Conservation (phyloP, 805 yeast genomes). For the Candida bentonensis region DNA sequence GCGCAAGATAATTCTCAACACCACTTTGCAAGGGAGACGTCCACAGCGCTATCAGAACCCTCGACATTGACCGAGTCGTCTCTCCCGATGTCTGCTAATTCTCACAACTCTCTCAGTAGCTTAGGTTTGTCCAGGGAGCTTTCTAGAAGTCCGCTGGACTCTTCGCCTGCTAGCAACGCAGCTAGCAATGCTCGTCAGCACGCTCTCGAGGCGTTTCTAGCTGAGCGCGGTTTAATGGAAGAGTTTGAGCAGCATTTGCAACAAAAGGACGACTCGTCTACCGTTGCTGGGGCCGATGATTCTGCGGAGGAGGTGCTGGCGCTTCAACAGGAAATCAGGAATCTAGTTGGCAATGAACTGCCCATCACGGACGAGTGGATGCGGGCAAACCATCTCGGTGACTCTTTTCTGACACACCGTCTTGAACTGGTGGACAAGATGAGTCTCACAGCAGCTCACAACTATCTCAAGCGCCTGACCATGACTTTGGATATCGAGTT, state of each 20-base stretch:
- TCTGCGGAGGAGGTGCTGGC: background rate
- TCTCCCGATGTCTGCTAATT: background rate
- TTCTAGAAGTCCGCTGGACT: too few species aligned
- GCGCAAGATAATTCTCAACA: background rate
- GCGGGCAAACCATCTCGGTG: background rate
- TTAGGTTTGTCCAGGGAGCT: background rate
- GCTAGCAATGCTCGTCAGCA: too few species aligned
- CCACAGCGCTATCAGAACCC: background rate
- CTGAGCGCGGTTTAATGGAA: background rate
- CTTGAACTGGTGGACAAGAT: background rate
- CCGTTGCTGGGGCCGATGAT: background rate
- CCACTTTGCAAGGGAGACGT: background rate
- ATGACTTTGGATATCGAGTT: background rate
- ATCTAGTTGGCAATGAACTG: background rate
- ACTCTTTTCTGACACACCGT: background rate
- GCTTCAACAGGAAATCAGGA: background rate
- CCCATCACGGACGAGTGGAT: slow-evolving; percentile 1
- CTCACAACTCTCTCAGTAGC: background rate
- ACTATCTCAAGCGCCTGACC: background rate
- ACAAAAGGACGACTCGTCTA: background rate
- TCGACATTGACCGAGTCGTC: background rate
- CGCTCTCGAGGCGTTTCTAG: background rate
- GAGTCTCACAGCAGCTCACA: background rate
- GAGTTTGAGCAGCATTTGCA: background rate
- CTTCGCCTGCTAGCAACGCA: too few species aligned